Evolutionary conservation across 441 rosid genomes (phyloP).

Genomic region (Populus hybrid): DNA sequence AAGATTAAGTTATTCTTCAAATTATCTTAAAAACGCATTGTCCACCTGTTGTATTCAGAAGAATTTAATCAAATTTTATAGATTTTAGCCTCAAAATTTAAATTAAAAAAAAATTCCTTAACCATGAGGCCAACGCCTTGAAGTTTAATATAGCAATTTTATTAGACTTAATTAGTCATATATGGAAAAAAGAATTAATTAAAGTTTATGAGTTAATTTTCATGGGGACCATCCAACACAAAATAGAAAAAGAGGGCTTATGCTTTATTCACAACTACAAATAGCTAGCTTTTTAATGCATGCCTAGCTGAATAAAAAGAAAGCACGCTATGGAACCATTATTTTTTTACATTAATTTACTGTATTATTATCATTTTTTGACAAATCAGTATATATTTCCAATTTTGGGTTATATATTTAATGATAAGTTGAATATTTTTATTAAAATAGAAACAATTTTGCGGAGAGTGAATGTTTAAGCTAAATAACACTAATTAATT

Average conservation of each 20-base stretch:
- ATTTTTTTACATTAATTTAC: too few species aligned
- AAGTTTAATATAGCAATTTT: background rate
- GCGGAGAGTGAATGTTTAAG: background rate
- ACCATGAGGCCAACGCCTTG: too few species aligned
- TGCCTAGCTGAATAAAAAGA: constrained; percentile 25
- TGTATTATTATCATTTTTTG: too few species aligned
- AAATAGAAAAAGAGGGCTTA: constrained; percentile 16
- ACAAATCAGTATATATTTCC: background rate
- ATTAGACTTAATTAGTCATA: background rate
- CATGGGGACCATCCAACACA: constrained; percentile 34
- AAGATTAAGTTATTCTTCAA: too few species aligned
- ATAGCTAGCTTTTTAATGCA: constrained; percentile 32
- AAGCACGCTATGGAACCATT: background rate
- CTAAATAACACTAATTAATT: too few species aligned
- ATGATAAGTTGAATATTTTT: too few species aligned
- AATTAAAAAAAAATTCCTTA: too few species aligned
- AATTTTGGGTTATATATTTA: background rate
- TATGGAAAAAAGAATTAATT: background rate
- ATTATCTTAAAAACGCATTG: too few species aligned
- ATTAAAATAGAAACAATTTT: too few species aligned
- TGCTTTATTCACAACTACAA: constrained; percentile 32
- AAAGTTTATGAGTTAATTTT: constrained; percentile 9
- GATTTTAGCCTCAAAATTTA: too few species aligned
- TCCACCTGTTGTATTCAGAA: too few species aligned
- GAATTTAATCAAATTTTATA: too few species aligned